These are phyloP conservation scores for Suillus luteus DNA, from an alignment of 768 basidiomycete genomes.

Conservation along the genomic window DNA sequence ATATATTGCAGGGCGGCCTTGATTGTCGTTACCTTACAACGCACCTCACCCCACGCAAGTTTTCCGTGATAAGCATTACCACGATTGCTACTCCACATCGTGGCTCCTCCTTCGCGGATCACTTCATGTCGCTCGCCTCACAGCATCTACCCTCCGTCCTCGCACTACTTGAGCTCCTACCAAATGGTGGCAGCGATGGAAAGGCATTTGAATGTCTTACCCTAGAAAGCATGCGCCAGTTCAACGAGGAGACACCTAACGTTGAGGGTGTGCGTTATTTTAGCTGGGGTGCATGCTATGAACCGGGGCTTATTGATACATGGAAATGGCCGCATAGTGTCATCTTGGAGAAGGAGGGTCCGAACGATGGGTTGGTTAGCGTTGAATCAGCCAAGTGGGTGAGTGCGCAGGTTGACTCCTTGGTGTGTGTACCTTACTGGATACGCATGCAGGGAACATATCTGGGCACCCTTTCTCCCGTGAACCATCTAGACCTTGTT, in stretches of 20 bases:
- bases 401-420: constrained; percentile 15
- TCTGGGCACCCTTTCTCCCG: constrained; percentile 86
- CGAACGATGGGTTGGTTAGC: constrained; percentile 93
- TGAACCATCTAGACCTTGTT: constrained; percentile 91
- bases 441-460: constrained; percentile 73
- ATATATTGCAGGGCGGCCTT: constrained; percentile 74
- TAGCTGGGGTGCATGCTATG: constrained; percentile 92
- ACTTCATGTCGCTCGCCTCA: constrained; percentile 76
- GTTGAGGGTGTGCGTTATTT: constrained; percentile 82
- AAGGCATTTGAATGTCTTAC: constrained; percentile 91
- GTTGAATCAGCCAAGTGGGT: constrained; percentile 88
- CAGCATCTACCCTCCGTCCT: constrained; percentile 69
- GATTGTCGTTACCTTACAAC: constrained; percentile 91
- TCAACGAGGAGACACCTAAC: constrained; percentile 87
- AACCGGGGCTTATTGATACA: constrained; percentile 88
- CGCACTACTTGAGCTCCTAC: constrained; percentile 76
- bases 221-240: constrained; percentile 78
- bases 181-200: constrained; percentile 94
- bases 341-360: constrained; percentile 83
- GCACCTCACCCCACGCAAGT: constrained; percentile 73
- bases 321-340: constrained; percentile 83
- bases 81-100: constrained; percentile 96
- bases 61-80: constrained; percentile 83
- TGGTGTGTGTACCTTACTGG: neutral
- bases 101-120: constrained; percentile 92